Evolutionary conservation across 257 asterid species (phyloP).

Genomic region (Gentiana dahurica): DNA sequence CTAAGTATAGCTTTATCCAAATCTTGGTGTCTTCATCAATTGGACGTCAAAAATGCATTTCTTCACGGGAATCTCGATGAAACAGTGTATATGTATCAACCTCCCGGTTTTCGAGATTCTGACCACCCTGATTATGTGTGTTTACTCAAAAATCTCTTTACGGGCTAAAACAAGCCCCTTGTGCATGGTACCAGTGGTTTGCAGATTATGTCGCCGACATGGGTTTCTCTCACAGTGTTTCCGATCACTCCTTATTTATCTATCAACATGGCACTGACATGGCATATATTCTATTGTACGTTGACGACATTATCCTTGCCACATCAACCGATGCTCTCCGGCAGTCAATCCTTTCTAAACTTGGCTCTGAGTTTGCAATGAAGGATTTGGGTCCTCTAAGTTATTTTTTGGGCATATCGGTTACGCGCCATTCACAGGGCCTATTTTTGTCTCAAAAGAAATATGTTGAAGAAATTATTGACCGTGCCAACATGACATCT

Average conservation of each 20-base stretch:
- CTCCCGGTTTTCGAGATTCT: neutral
- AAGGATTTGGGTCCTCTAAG: neutral
- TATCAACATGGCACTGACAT: neutral
- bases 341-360: neutral
- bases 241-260: neutral
- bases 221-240: neutral
- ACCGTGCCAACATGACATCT: neutral
- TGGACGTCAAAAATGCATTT: constrained; percentile 4
- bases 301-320: neutral
- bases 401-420: constrained; percentile 5
- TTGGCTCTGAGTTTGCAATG: neutral
- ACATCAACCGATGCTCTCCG: constrained; percentile 2
- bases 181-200: constrained; percentile 1
- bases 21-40: neutral
- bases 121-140: neutral
- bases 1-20: neutral
- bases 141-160: neutral
- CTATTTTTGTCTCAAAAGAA: constrained; percentile 2
- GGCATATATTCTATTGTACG: neutral
- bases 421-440: neutral
- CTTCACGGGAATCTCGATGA: neutral
- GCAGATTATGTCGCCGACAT: neutral
- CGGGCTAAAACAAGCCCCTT: constrained; percentile 5
- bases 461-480: neutral
- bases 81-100: neutral